phyloP scores from a whole-genome alignment of 2,329 filamentous ascomycete genomes.

The Colletotrichum eremochloae region DNA sequence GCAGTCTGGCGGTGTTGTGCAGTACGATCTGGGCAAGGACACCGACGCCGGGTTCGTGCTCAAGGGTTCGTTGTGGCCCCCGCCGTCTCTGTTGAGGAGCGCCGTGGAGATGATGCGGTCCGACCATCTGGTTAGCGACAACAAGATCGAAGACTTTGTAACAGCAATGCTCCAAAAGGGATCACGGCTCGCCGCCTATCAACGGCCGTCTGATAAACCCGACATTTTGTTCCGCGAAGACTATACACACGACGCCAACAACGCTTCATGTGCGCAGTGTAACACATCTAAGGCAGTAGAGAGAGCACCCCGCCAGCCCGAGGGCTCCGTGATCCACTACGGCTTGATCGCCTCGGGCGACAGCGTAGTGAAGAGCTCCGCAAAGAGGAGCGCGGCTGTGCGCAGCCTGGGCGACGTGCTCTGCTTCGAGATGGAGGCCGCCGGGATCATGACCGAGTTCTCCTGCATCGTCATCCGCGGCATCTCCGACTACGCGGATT shows the following conservation, averaged over 20 bases:
- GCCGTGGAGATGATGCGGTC: constrained; percentile 24
- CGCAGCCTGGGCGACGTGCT: constrained; percentile 18
- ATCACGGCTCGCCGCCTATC: neutral
- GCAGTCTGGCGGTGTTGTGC: constrained; percentile 26
- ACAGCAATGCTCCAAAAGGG: neutral
- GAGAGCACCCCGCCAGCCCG: constrained; percentile 20
- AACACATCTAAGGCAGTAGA: constrained; percentile 1
- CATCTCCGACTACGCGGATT: constrained; percentile 43
- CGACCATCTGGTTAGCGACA: neutral
- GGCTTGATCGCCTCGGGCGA: constrained; percentile 44
- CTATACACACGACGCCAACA: neutral
- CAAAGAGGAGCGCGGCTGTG: neutral
- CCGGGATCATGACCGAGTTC: constrained; percentile 40
- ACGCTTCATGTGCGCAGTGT: neutral
- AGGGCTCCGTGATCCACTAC: constrained; percentile 39
- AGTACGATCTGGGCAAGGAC: constrained; percentile 30
- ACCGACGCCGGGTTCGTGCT: constrained; percentile 21
- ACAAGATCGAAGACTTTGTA: neutral
- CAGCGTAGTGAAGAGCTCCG: constrained; percentile 30
- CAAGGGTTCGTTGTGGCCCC: constrained; percentile 42
- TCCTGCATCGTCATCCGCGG: constrained; percentile 39
- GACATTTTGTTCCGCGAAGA: neutral
- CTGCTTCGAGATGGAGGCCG: constrained; percentile 46
- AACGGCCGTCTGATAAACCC: neutral
- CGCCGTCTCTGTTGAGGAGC: constrained; percentile 36